Conservation (phyloP, 768 basidiomycete species). For the Suillus paluster region DNA sequence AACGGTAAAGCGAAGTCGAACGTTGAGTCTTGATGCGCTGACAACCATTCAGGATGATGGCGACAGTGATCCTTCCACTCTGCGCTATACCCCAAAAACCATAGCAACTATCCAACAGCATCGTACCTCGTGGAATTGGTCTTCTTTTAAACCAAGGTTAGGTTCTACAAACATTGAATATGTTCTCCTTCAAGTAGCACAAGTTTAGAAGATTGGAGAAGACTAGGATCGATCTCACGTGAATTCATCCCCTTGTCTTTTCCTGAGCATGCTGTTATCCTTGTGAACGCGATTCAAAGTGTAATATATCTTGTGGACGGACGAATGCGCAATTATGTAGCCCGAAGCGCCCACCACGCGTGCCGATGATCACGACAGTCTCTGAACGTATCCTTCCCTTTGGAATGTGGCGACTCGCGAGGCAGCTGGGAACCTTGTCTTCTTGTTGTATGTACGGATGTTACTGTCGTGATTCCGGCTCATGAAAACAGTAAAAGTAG, state of each 20-base stretch:
- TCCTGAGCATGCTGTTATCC: constrained; percentile 23
- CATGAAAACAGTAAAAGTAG: too few relatives aligned
- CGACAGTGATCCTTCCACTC: constrained; percentile 23
- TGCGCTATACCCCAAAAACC: background rate
- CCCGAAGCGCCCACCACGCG: constrained; percentile 40
- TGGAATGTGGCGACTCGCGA: too few relatives aligned
- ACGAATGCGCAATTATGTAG: constrained; percentile 23
- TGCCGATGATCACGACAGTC: constrained; percentile 41
- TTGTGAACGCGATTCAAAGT: constrained; percentile 29
- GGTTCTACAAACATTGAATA: too few relatives aligned
- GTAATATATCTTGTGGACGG: constrained; percentile 30
- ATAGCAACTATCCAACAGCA: background rate
- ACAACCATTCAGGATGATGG: constrained; percentile 42
- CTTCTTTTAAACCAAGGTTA: constrained; percentile 28
- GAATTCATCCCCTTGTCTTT: constrained; percentile 39
- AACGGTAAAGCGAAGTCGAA: constrained; percentile 43
- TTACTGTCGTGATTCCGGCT: too few relatives aligned
- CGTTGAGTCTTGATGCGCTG: too few relatives aligned
- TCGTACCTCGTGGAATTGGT: constrained; percentile 32
- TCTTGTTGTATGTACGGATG: too few relatives aligned
- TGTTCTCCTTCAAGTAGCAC: constrained; percentile 38
- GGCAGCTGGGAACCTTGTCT: background rate
- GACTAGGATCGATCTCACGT: constrained; percentile 35
- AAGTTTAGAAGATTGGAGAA: constrained; percentile 35
- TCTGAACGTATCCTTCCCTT: background rate